Evolutionary conservation across 306 rosid species (phyloP), one percentile per base, ranked within the genome.

Genomic region (Arachis stenosperma): DNA sequence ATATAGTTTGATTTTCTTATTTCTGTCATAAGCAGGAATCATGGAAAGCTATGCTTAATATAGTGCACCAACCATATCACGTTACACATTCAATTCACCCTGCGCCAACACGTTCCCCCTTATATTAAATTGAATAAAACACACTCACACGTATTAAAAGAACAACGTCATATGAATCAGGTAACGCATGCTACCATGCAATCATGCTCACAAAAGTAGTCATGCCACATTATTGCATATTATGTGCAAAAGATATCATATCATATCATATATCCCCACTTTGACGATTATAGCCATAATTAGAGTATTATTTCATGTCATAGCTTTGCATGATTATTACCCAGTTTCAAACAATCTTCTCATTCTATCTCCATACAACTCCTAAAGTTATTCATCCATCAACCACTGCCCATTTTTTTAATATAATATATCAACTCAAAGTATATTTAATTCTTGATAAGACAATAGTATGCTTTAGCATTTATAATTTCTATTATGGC

Each of bases 141-240:
- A 22, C 27, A 22, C 27, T 1, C 27, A 22, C 3, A 33, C 37
- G 37, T 33, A 33, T 33, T 33, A 22, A 22, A 22, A 22, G 27
- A 22, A 22, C 27, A 67, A 41, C 56, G 57, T 53, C 62, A 70
- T 47, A 69, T 77, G 70, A 74, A 75, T 14, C 66, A 37, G 33
- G 62, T 75, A 63, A 75, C 69, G 81, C 85, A 68, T 81, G 86
- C 79, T 69, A 44, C 48, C 61, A 65, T 62, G 68, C 78, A 67
- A 80, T 75, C 14, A 75, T 70, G 65, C 63, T 77, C 51, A 40
- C 46, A 59, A 50, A 33, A 33, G 27, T 22, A 17, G 75, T 66
- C 68, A 80, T 61, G 80, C 6, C 80, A 67, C 82, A 52, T 43
- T 29, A 33, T 81, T 42, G 37, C 37, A 11, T 56, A 75, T 55